Base-by-base conservation (phyloP, 2,329 filamentous ascomycete species). In the Clathrospora elynae region DNA sequence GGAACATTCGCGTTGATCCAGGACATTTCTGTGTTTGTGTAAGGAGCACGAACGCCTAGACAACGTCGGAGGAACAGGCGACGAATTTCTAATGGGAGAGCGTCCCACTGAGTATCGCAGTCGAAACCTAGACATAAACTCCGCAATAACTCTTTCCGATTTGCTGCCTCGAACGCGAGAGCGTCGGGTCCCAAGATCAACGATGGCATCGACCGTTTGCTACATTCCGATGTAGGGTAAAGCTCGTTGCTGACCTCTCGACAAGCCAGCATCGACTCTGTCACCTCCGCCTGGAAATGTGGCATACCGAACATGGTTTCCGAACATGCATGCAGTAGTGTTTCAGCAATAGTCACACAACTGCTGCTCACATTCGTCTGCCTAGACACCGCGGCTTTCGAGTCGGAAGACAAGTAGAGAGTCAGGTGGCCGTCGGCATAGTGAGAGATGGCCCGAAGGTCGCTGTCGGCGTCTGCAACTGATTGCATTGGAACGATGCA, bases 71-170 rank as follows among this genome's bases (percentile, higher is more conserved):
- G 58, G 13, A 80, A 64, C 5, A 75, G 56, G n/a, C 64, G 61
- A 30, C 78, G 70, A 40, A 80, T 71, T 6, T 72, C 66, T 11
- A 69, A 56, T 3, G 78, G 75, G 8, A 81, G 60, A 16, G 56
- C 63, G 24, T 81, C 78, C 78, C 78, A 81, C 19, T 78, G 68
- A 7, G 69, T 71, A 38, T 81, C 77, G 33, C 70, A 71, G 26
- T 79, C 71, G 19, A 78, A 71, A 0, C 77, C 76, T 16, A 81
- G 59, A 34, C 75, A 77, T 4, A 78, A 60, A 40, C 75, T 71
- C 12, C 70, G 67, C 10, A 81, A 59, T 1, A 78, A 58, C n/a
- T 78, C 73, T 55, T 67, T 73, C 35, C 72, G 73, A 26, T 71
- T 61, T 2, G 46, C 40, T 4, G 14, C 45, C 18, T 64, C 59